A percentile compares a stretch with the other conserved stretches of the same genome.
These are phyloP conservation scores for Simmondsia chinensis DNA, from an alignment of 148 eudicot species.

Conservation along the genomic window DNA sequence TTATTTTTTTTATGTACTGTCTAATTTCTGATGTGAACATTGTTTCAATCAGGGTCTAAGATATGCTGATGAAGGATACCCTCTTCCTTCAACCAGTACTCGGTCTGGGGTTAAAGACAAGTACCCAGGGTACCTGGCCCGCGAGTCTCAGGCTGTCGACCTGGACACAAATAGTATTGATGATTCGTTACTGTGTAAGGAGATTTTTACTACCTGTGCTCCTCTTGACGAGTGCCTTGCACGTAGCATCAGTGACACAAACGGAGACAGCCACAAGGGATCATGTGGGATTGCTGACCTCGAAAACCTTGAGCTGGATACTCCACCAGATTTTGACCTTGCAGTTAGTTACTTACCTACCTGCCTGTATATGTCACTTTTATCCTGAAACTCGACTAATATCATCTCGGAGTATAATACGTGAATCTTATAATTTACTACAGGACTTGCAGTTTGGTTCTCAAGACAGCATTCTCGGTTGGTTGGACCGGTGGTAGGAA, in stretches of 20 bases:
- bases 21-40: too few relatives aligned
- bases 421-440: not conserved
- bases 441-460: slow-evolving; percentile 71
- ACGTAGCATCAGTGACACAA: slow-evolving; percentile 17
- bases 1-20: too few relatives aligned
- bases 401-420: not conserved
- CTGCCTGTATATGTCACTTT: not conserved
- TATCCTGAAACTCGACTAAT: not conserved
- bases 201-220: slow-evolving; percentile 29
- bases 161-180: slow-evolving; percentile 14
- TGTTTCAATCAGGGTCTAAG: slow-evolving; percentile 28
- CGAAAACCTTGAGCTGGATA: slow-evolving; percentile 56
- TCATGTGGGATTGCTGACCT: slow-evolving; percentile 23
- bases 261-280: slow-evolving; percentile 11
- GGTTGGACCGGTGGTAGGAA: slow-evolving; percentile 35
- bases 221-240: slow-evolving; percentile 16
- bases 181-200: slow-evolving; percentile 38
- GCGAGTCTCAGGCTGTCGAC: slow-evolving; percentile 44
- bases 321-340: slow-evolving; percentile 56
- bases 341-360: slow-evolving; percentile 31
- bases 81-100: slow-evolving; percentile 17
- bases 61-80: slow-evolving; percentile 4
- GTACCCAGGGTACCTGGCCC: slow-evolving; percentile 26
- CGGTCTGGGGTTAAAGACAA: slow-evolving; percentile 18
- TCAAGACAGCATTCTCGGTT: slow-evolving; percentile 60